phyloP scores from a whole-genome alignment of 495 filamentous ascomycete species.

The Bombardia bombarda region DNA sequence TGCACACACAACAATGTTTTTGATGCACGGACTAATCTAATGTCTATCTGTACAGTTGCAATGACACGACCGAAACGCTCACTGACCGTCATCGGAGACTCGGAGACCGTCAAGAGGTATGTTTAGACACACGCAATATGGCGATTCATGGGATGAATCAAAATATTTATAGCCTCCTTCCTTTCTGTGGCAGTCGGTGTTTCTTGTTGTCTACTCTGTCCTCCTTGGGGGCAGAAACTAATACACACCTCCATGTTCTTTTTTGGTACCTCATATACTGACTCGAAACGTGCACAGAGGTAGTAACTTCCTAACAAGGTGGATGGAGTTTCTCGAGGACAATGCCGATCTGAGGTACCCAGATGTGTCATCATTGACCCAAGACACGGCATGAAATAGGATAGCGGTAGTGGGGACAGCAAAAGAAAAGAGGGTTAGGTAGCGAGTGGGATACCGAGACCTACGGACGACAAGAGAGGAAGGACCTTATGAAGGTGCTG shows the following conservation, averaged over 20 bases:
- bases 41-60: conserved; percentile 59
- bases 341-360: conserved; percentile 80
- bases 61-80: conserved; percentile 92
- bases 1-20: background rate
- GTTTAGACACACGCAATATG: conserved; percentile 22
- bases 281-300: conserved; percentile 43
- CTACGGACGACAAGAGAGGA: too few species aligned
- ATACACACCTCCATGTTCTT: too few species aligned
- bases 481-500: too few species aligned
- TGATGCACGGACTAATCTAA: background rate
- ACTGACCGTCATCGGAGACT: conserved; percentile 85
- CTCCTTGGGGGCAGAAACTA: too few species aligned
- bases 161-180: conserved; percentile 1
- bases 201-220: too few species aligned
- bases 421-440: background rate
- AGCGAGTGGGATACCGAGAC: too few species aligned
- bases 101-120: conserved; percentile 80
- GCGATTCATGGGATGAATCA: background rate
- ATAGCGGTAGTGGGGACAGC: background rate
- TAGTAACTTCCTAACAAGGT: conserved; percentile 72
- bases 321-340: conserved; percentile 86
- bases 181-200: conserved; percentile 7
- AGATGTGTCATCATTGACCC: conserved; percentile 49
- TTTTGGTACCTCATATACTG: conserved; percentile 2
- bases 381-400: background rate